These are phyloP conservation scores for Eragrostis curvula DNA, from an alignment of 176 grass and related monocot genomes.

Conservation along the genomic window DNA sequence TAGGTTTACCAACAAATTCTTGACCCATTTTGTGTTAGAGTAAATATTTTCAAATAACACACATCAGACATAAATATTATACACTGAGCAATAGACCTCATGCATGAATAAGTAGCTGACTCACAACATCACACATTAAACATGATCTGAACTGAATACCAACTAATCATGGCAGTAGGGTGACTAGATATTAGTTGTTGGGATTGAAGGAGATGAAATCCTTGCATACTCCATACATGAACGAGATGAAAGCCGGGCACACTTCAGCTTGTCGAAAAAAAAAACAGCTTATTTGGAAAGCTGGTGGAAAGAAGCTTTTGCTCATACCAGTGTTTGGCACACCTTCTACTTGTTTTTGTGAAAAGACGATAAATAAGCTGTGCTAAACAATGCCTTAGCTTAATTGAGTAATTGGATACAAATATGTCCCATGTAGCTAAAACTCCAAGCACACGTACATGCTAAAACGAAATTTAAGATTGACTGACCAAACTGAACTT, in stretches of 20 bases:
- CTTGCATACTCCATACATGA: background rate
- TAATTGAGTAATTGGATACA: too few species aligned
- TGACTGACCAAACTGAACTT: background rate
- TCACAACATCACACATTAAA: background rate
- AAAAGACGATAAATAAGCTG: too few species aligned
- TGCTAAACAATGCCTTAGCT: too few species aligned
- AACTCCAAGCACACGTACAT: too few species aligned
- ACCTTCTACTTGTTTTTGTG: too few species aligned
- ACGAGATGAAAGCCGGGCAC: background rate
- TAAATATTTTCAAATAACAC: background rate
- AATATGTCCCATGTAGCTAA: too few species aligned
- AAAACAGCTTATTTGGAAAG: background rate
- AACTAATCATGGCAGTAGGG: background rate
- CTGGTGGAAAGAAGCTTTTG: too few species aligned
- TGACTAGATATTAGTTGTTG: background rate
- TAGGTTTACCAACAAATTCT: background rate
- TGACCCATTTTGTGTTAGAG: background rate
- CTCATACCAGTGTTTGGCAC: too few species aligned
- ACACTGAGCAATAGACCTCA: background rate
- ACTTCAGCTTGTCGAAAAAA: background rate
- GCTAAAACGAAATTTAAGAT: background rate
- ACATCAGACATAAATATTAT: background rate
- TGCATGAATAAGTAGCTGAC: background rate
- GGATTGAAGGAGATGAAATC: background rate
- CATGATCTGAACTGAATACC: background rate